Base-by-base conservation (phyloP, 2,329 filamentous ascomycete genomes). In the Aspergillus sp. region DNA sequence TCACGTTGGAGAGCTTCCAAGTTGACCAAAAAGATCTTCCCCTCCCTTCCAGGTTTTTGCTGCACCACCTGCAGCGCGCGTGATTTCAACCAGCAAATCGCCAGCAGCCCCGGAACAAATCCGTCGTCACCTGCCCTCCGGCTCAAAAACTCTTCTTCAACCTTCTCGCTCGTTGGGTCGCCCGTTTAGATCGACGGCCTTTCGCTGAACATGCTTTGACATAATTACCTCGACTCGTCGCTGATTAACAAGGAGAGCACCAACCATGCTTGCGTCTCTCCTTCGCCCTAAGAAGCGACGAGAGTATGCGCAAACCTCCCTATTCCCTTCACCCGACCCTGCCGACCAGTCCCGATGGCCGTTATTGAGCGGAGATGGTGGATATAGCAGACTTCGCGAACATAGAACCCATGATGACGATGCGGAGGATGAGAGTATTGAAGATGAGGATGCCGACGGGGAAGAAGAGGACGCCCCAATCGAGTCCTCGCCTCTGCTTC, bases 401-500 rank as follows among this genome's bases (percentile, higher is more conserved):
- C 20, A 11, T 61, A 66, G 13, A 3, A 70, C 70, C 5, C 67
- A 74, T 19, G 74, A 73, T 13, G 73, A 73, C 13, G 73, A 76
- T 41, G 73, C 72, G 30, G 72, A 76, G 39, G 75, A 75, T 22
- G 73, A 77, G 4, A 73, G 73, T 44, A 72, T 77, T 24, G 73
- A 73, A 9, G 66, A 66, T 15, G 67, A 72, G 3, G 63, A 68
- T 20, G 73, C 73, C 3, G 74, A 76, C 17, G 76, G 75, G 6
- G 74, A 76, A 20, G 76, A 75, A 20, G 77, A 78, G 20, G 75
- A 80, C 51, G 77, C 74, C 42, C 73, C 74, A 37, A 70, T 75
- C 7, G 74, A 80, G 59, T 77, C 78, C 22, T 77, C 79, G 45
- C 83, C 83, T 64, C 74, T 86, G 24, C 79, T 96, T 60, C 91